phyloP scores from a whole-genome alignment of 495 filamentous ascomycete genomes.

The Penicillium subrubescens region DNA sequence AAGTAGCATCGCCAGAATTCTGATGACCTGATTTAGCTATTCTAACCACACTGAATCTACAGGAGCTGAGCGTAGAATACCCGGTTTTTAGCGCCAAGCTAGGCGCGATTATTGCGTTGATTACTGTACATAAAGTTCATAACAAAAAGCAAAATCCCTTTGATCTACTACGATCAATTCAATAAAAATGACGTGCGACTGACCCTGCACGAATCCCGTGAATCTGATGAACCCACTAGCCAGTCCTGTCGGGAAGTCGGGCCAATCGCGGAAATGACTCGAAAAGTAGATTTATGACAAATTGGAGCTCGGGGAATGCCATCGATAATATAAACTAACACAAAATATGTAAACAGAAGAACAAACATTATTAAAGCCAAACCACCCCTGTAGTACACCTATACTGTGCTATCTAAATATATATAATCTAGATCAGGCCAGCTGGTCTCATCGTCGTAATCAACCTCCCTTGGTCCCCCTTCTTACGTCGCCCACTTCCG shows the following conservation, averaged over 20 bases:
- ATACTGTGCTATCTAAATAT: neutral
- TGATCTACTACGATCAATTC: constrained; percentile 33
- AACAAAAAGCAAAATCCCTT: neutral
- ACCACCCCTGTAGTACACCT: neutral
- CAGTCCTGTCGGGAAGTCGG: neutral
- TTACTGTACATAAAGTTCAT: neutral
- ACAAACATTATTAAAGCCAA: neutral
- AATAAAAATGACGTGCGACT: constrained; percentile 43
- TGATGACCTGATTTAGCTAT: no score
- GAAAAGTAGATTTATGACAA: neutral
- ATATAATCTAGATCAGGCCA: neutral
- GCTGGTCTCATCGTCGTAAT: neutral
- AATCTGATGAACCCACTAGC: neutral
- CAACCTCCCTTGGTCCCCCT: neutral
- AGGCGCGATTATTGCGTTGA: neutral
- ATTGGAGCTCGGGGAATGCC: constrained; percentile 3
- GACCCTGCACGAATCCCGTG: constrained; percentile 3
- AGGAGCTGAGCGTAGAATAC: no score
- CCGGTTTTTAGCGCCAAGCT: constrained; percentile 38
- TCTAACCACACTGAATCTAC: no score
- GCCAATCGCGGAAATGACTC: constrained; percentile 29
- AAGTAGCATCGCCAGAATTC: no score
- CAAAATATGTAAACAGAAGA: neutral
- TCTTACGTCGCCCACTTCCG: neutral
- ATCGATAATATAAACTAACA: neutral